Evolutionary conservation across 2,329 filamentous ascomycete genomes (phyloP).

Genomic region (Penicillium sclerotigenum): DNA sequence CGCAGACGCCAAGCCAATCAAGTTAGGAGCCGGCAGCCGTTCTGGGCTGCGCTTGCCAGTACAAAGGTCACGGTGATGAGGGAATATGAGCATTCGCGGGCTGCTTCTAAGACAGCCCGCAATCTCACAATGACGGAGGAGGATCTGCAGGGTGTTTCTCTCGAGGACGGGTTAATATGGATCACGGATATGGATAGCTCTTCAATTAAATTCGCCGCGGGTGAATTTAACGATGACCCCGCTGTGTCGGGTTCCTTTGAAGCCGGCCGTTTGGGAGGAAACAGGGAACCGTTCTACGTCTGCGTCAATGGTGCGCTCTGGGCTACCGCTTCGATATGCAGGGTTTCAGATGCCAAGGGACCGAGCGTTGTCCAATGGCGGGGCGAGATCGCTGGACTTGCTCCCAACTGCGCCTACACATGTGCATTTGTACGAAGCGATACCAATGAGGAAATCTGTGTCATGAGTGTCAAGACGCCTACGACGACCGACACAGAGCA

Average conservation of each 20-base stretch:
- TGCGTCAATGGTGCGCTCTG: constrained; percentile 64
- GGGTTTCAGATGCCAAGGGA: constrained; percentile 44
- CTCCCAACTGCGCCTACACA: constrained; percentile 61
- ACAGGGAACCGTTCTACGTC: constrained; percentile 60
- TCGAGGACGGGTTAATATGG: constrained; percentile 47
- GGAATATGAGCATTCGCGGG: constrained; percentile 75
- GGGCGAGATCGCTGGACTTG: constrained; percentile 63
- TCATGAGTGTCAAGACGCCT: constrained; percentile 61
- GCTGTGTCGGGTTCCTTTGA: constrained; percentile 30
- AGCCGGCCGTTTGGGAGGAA: constrained; percentile 25
- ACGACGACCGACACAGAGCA: constrained; percentile 57
- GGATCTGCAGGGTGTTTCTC: constrained; percentile 41
- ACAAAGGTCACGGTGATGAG: constrained; percentile 96
- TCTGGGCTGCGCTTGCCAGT: constrained; percentile 91
- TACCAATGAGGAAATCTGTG: constrained; percentile 57
- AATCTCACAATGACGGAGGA: constrained; percentile 42
- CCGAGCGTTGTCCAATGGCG: constrained; percentile 51
- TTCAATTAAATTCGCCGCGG: constrained; percentile 48
- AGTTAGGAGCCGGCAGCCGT: constrained; percentile 82
- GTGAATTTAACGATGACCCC: constrained; percentile 40
- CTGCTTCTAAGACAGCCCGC: constrained; percentile 38
- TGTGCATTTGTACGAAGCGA: constrained; percentile 60
- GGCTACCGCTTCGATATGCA: constrained; percentile 58
- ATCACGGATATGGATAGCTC: constrained; percentile 48
- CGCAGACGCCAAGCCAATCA: constrained; percentile 87